A percentile compares a stretch with the other conserved stretches of the same genome.
These are phyloP conservation scores for Exophiala calicioides DNA, from an alignment of 2,329 filamentous ascomycete species.

Conservation along the genomic window DNA sequence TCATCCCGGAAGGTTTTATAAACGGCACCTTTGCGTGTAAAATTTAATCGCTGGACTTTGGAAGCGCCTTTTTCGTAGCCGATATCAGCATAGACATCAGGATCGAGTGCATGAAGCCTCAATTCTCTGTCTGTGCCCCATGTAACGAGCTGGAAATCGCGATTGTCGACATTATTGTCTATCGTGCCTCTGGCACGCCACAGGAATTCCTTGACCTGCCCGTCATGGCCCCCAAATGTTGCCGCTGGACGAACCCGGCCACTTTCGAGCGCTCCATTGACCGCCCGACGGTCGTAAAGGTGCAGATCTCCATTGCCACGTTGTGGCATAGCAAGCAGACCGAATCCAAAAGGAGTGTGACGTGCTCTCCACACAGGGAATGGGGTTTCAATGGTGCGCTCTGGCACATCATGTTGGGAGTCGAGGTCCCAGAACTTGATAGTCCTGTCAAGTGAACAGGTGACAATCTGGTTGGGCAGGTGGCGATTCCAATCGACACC, in stretches of 20 bases:
- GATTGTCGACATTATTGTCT: constrained; percentile 70
- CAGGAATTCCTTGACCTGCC: constrained; percentile 83
- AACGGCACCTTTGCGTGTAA: constrained; percentile 78
- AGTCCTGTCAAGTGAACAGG: constrained; percentile 86
- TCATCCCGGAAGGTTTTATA: constrained; percentile 84
- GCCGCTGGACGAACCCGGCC: constrained; percentile 46
- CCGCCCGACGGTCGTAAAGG: constrained; percentile 68
- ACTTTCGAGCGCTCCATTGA: constrained; percentile 35
- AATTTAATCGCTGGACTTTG: constrained; percentile 64
- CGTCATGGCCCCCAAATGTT: constrained; percentile 57
- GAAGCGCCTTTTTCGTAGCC: constrained; percentile 71
- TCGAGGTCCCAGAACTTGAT: constrained; percentile 92
- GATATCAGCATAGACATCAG: constrained; percentile 65
- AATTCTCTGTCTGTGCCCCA: constrained; percentile 88
- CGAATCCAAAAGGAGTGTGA: constrained; percentile 85
- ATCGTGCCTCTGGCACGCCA: constrained; percentile 77
- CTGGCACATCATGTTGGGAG: constrained; percentile 62
- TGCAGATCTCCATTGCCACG: constrained; percentile 82
- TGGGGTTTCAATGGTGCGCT: constrained; percentile 75
- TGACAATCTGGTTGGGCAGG: constrained; percentile 70
- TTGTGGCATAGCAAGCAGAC: constrained; percentile 87
- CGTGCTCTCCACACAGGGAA: constrained; percentile 90
- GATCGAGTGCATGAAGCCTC: constrained; percentile 72
- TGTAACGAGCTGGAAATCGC: constrained; percentile 89
- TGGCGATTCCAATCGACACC: constrained; percentile 92